Evolutionary conservation across 116 monocot genomes (phyloP), one percentile per base, ranked within the genome.

Genomic region (Zostera marina): DNA sequence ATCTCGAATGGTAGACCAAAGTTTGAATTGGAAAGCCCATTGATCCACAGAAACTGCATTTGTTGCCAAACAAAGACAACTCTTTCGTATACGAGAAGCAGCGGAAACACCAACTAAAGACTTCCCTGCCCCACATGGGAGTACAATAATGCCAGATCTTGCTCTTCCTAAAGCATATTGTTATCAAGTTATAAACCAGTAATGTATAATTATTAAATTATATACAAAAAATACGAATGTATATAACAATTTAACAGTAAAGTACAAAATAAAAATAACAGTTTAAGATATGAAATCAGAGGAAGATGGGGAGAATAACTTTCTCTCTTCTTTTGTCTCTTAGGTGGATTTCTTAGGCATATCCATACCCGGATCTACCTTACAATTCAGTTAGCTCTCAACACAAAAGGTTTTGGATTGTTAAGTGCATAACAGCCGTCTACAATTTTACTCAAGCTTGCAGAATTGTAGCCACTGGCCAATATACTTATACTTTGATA

Each of bases 1-100:
- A 66, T 96, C 96, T 72, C 77, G 69, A 68, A 96, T 85, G 2
- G 85, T 96, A 21, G 89, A 89, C 96, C 96, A 96, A 25, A 96
- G 96, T 59, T 96, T 85, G 65, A 96, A 96, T 72, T 96, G 96
- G 49, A 96, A 96, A 49, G 96, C 96, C 96, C 96, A 96, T 47
- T 96, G 96, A 78, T 96, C 96, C 12, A 96, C 96, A 58, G 96
- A 96, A 58, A 96, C 96, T 21, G 96, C 96, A 78, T 96, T 96
- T 59, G 96, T 96, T 15, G 96, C 96, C 42, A 96, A 79, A 52
- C 96, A 96, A 21, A 96, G 82, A 22, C 82, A 82, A 61, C 89
- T 89, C 54, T 96, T 96, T 63, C 82, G 79, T 41, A 96, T 88
- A 4, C 96, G 75, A 59, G 76, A 80, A 20, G 96, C 96, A 42